A percentile compares a stretch with the other conserved stretches of the same genome.
Evolutionary conservation across 805 yeast species (phyloP).

Genomic region (Wickerhamiella azymoides): DNA sequence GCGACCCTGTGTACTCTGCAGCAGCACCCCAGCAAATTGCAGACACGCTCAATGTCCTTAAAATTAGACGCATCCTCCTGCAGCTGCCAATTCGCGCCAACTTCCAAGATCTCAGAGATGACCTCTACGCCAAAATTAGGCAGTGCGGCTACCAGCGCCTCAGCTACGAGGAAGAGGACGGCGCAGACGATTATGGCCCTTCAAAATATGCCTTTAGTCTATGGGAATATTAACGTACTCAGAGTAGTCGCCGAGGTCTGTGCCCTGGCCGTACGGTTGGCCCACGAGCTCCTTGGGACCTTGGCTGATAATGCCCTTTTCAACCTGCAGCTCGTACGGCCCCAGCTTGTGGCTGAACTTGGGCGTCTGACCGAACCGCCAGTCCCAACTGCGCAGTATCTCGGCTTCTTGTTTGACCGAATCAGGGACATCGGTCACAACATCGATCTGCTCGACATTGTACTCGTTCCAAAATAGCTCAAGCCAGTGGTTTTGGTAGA

Average conservation of each 20-base stretch:
- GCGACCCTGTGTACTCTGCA: constrained; percentile 82
- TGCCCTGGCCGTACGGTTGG: not conserved
- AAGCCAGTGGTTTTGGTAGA: constrained; percentile 34
- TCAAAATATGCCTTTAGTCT: constrained; percentile 32
- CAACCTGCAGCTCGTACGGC: constrained; percentile 32
- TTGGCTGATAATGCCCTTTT: constrained; percentile 30
- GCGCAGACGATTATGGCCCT: constrained; percentile 77
- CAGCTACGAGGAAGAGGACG: constrained; percentile 38
- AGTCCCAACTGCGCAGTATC: constrained; percentile 45
- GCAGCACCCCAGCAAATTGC: constrained; percentile 67
- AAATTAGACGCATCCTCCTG: constrained; percentile 35
- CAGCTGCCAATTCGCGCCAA: constrained; percentile 64
- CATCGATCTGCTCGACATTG: constrained; percentile 8
- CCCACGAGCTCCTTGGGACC: constrained; percentile 10
- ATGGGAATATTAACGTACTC: constrained; percentile 13
- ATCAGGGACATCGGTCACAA: constrained; percentile 3
- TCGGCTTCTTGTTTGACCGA: constrained; percentile 19
- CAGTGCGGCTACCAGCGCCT: constrained; percentile 24
- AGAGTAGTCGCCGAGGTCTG: not conserved
- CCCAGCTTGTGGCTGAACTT: constrained; percentile 42
- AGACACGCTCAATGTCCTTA: constrained; percentile 39
- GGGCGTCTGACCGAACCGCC: constrained; percentile 72
- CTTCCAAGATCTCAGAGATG: constrained; percentile 50
- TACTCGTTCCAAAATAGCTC: constrained; percentile 29
- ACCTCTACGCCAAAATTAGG: constrained; percentile 42